phyloP scores from a whole-genome alignment of 2,329 filamentous ascomycete genomes.

The Nannizzia gypsea region DNA sequence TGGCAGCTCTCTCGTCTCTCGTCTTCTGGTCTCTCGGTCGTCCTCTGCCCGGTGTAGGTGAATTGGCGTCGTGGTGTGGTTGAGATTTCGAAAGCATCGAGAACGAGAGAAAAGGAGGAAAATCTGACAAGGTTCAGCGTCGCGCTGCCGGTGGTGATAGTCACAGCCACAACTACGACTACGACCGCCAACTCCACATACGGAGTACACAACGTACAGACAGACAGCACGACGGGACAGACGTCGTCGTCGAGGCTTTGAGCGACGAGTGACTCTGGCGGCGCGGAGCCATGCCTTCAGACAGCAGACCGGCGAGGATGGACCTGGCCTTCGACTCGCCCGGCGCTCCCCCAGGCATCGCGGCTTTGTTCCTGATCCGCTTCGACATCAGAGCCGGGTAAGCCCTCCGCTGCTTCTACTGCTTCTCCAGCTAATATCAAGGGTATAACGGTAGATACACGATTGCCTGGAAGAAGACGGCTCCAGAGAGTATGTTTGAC shows the following conservation, averaged over 20 bases:
- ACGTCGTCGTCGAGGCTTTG: background rate
- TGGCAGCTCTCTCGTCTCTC: background rate
- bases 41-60: background rate
- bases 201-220: too few relatives aligned
- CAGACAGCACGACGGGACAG: too few relatives aligned
- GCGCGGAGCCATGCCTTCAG: conserved; percentile 13
- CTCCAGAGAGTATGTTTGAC: conserved; percentile 47
- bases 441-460: conserved; percentile 50
- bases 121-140: too few relatives aligned
- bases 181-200: too few relatives aligned
- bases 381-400: conserved; percentile 90
- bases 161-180: too few relatives aligned
- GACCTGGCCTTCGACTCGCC: conserved; percentile 24
- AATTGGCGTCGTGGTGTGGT: background rate
- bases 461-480: conserved; percentile 72
- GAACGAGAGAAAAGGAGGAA: background rate
- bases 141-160: too few relatives aligned
- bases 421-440: conserved; percentile 1
- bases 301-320: conserved; percentile 19
- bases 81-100: background rate
- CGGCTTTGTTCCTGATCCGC: conserved; percentile 75
- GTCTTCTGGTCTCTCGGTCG: background rate
- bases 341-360: conserved; percentile 43
- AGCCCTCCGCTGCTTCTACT: conserved; percentile 16
- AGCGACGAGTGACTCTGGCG: background rate